Conservation (phyloP, 768 basidiomycete genomes). For the Leccinum incarnatum region DNA sequence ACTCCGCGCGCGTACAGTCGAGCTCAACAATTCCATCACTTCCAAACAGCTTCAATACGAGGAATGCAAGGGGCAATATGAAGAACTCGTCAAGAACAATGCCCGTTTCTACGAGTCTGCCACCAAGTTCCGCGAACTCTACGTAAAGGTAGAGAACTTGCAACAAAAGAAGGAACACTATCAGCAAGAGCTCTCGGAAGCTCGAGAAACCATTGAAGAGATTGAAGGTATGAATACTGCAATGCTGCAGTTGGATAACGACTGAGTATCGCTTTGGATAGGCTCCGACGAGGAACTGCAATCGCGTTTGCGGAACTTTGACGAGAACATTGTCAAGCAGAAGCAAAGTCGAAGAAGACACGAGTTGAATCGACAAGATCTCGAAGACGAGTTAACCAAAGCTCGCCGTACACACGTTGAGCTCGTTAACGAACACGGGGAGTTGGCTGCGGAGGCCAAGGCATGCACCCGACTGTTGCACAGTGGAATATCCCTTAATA, state of each 20-base stretch:
- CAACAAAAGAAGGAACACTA: constrained; percentile 60
- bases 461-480: constrained; percentile 33
- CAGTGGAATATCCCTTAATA: background rate
- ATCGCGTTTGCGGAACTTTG: constrained; percentile 54
- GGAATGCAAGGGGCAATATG: constrained; percentile 61
- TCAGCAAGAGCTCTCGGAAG: constrained; percentile 58
- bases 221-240: constrained; percentile 46
- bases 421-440: constrained; percentile 61
- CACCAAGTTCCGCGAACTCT: constrained; percentile 83
- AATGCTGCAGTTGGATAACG: no score
- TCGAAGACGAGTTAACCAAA: constrained; percentile 56
- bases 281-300: constrained; percentile 74
- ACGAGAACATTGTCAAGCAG: constrained; percentile 51
- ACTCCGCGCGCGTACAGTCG: constrained; percentile 62
- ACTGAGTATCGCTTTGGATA: constrained; percentile 24
- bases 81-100: constrained; percentile 65
- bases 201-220: constrained; percentile 63
- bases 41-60: constrained; percentile 75
- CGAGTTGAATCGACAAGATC: constrained; percentile 52
- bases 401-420: constrained; percentile 53
- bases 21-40: constrained; percentile 59
- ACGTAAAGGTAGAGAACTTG: constrained; percentile 63
- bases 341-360: constrained; percentile 48
- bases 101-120: constrained; percentile 79
- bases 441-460: constrained; percentile 70